Base-by-base conservation (phyloP, 441 rosid species). In the Pelargonium myrrhifolium region DNA sequence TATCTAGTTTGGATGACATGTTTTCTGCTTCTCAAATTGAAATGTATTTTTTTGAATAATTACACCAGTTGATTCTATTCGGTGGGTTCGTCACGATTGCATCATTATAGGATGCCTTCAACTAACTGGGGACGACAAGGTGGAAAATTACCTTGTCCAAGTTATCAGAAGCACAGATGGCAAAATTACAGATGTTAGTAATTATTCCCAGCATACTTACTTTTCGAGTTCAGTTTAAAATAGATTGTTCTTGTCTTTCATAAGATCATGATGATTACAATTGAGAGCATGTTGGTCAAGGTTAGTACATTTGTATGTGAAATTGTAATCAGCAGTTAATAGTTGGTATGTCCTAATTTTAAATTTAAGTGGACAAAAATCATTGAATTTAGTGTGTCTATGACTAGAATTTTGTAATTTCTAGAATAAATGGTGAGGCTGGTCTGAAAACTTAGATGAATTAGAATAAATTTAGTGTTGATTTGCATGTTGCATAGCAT, bases 51-150 rank as follows among this genome's bases (percentile, higher is more conserved):
- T 65, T 59, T 71, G 67, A 73, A 72, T 74, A 65, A 66, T 69
- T 82, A 80, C 79, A 66, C 79, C 91, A 92, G 99, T 94, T 84
- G 99, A 94, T 86, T 85, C 89, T 74, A 82, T 94, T 79, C 82
- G 69, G 79, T 94, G 99, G 99, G 76, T 94, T 61, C 89, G 88
- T 59, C 76, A 26, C 55, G 90, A 87, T 81, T 85, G 89, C 76
- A 83, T 94, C 39, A 58, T 94, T 62, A 66, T 94, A 1, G 99
- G 99, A 66, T 85, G 93, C 84, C 83, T 80, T 74, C 84, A 83
- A 73, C 79, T 85, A 66, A 80, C 80, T 64, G 78, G 69, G 6
- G 94, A 88, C 67, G 96, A 82, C 56, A 67, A 65, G 76, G 98
- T 88, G 77, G 93, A 87, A 79, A 78, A 81, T 78, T 94, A 89